Evolutionary conservation across 78 protist genomes (phyloP), one percentile per base, ranked within the genome.

Genomic region (Chrysochromulina parva): DNA sequence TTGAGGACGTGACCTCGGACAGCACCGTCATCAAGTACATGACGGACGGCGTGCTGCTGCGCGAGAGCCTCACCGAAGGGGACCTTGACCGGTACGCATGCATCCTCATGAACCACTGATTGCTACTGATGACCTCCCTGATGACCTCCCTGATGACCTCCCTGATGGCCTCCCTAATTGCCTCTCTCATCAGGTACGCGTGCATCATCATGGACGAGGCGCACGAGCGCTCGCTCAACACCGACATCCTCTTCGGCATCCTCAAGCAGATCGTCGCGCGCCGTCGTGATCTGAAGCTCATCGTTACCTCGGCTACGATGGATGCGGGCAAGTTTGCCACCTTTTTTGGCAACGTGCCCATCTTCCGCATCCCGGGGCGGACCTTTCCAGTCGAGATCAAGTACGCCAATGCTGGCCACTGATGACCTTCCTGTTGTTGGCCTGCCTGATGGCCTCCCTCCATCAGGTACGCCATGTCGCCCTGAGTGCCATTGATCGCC

Each of bases 231-330:
- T 94, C 99, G 3, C 95, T 98, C 17, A 96, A 97, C 96, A 98
- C 99, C 20, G 99, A 98, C 84, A 85, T 98, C 47, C 92, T 98
- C n/a, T 96, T 98, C 88, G 99, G 98, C 9, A 38, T 96, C 26
- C 50, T 96, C 74, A 74, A 74, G 55, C 80, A 81, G 52, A 53
- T 94, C 10, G 88, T 91, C 38, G 10, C 92, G 38, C 69, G 96
- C 22, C 93, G 99, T 1, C 62, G 91, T 0, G 99, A 99, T 76
- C 88, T 99, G 80, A 98, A 98, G 92, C 94, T 99, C n/a, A 96
- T 99, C 69, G 99, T 99, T 26, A 98, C 99, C 13, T 95, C 98
- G 10, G 99, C 99, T 0, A 99, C 99, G 16, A 96, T 99, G 99
- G 99, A 99, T 85, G 71, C 97, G 50, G 94, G 94, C n/a, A 96